These are phyloP conservation scores for Heteromeles arbutifolia DNA, from an alignment of 306 rosid genomes.

Conservation along the genomic window DNA sequence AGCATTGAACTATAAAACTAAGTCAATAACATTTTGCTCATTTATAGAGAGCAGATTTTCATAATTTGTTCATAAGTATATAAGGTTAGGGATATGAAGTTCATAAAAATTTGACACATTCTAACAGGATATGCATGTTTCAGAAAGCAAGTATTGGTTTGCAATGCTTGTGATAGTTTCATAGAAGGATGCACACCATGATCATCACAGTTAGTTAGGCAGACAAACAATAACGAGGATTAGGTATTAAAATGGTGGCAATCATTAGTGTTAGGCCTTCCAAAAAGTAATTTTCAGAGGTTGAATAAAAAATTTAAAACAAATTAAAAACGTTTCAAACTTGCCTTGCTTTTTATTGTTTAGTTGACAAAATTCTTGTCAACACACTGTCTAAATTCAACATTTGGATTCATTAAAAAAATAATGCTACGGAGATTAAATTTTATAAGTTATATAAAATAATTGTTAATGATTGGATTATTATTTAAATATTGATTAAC, in stretches of 20 bases:
- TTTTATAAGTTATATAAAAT: no score
- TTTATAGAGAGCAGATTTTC: no score
- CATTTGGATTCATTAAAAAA: not conserved
- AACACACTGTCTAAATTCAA: not conserved
- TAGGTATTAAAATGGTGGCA: not conserved
- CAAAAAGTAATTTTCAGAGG: constrained; percentile 18
- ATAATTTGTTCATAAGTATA: not conserved
- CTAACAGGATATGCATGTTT: not conserved
- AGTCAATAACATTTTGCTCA: no score
- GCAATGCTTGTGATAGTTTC: not conserved
- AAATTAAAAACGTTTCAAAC: constrained; percentile 24
- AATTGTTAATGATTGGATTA: no score
- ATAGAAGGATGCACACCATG: not conserved
- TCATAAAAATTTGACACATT: not conserved
- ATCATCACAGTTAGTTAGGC: not conserved
- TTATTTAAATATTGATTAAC: no score
- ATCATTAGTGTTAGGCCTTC: not conserved
- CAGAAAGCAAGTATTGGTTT: not conserved
- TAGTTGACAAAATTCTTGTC: not conserved
- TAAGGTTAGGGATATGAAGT: not conserved
- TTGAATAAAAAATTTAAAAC: constrained; percentile 18
- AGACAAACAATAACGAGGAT: not conserved
- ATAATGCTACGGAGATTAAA: no score
- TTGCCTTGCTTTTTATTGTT: constrained; percentile 10
- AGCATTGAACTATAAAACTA: no score